Evolutionary conservation across 179 eudicot genomes (phyloP), one percentile per base, ranked within the genome.

Genomic region (Pouteria campechiana): DNA sequence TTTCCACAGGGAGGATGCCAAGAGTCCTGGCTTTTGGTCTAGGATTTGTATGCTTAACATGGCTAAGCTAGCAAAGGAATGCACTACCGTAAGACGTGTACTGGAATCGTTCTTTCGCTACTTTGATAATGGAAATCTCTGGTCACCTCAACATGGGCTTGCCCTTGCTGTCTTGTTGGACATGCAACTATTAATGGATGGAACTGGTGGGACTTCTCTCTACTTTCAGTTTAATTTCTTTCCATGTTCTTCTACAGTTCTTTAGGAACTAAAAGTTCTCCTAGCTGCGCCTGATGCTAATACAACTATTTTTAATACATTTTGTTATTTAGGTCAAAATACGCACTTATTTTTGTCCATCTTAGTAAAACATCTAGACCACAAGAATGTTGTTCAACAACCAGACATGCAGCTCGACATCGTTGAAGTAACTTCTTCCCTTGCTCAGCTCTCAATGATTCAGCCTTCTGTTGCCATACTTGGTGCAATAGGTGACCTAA

Each of bases 41-140:
- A 76, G 86, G 59, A 79, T 92, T 30, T 88, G 99, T 71, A 63
- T 92, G 32, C 64, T 74, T 41, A 92, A 92, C 68, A 92, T 92
- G 99, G 96, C 99, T 54, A 80, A 70, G 62, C 65, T 92, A 27
- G 95, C 81, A 48, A 88, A 76, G 65, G 99, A 92, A 64, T 93
- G 83, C 9, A 75, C 99, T 25, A 88, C 96, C 52, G 76, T 78
- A 62, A 82, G 99, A 36, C 96, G 89, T 44, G 83, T 88, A 30
- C 61, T 88, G 18, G 99, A 92, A 64, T 78, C 89, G 37, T 63
- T 92, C 55, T 88, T 92, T 52, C 86, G 96, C 22, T 78, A 75
- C 47, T 88, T 92, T 44, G 95, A 87, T 67, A 63, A 61, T 50
- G 88, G 73, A 52, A 73, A 73, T 58, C 25, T 70, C 25, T 87